Conservation (phyloP, 1,284 basidiomycete species). For the Cryptococcus sp. region DNA sequence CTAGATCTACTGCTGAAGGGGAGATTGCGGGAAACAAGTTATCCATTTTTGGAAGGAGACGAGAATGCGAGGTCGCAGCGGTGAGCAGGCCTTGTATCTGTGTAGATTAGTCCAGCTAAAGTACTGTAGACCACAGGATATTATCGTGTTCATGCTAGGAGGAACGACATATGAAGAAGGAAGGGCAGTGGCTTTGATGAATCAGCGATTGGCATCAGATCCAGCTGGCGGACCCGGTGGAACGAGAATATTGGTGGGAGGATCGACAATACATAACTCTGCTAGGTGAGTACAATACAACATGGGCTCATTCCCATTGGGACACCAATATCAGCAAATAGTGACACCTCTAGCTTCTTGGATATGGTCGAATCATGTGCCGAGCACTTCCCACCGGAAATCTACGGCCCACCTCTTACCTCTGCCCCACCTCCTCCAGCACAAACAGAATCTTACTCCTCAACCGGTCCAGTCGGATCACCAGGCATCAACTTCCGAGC, state of each 20-base stretch:
- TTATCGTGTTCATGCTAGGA: constrained; percentile 91
- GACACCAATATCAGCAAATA: not conserved
- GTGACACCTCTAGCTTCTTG: constrained; percentile 37
- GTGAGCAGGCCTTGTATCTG: constrained; percentile 11
- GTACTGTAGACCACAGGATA: constrained; percentile 71
- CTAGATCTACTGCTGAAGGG: constrained; percentile 86
- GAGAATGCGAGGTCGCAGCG: constrained; percentile 47
- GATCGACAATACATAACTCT: constrained; percentile 89
- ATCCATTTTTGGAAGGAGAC: constrained; percentile 77
- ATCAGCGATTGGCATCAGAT: constrained; percentile 62
- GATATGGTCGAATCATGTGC: constrained; percentile 45
- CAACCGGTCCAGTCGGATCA: constrained; percentile 35
- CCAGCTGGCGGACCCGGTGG: constrained; percentile 51
- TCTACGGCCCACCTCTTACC: constrained; percentile 36
- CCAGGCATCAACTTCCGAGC: constrained; percentile 73
- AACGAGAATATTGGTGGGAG: constrained; percentile 72
- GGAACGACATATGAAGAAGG: constrained; percentile 93
- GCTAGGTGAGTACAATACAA: constrained; percentile 56
- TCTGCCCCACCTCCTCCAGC: constrained; percentile 51
- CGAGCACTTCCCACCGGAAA: constrained; percentile 40
- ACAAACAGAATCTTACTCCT: constrained; percentile 51
- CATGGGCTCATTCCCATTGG: no score
- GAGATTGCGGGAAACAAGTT: constrained; percentile 75
- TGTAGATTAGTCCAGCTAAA: not conserved
- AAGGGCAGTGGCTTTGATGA: constrained; percentile 72